These are phyloP conservation scores for Yamadazyma siamensis DNA, from an alignment of 1,139 yeast species.

Conservation along the genomic window DNA sequence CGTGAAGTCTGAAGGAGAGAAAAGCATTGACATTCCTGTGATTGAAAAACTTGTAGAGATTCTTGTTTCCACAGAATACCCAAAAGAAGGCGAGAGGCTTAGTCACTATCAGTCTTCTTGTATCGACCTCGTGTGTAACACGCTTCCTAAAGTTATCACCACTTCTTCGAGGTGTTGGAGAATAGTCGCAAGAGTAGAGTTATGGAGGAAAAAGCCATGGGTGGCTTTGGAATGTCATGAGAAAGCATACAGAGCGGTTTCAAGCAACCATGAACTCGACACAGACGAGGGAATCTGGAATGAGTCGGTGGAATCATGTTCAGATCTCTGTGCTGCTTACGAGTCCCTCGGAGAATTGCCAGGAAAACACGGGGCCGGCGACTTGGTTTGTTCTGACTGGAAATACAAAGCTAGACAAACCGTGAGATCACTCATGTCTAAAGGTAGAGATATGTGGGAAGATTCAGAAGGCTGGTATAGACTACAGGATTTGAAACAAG, in stretches of 20 bases:
- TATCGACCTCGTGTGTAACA: constrained; percentile 63
- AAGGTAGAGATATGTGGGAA: constrained; percentile 79
- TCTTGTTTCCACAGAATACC: constrained; percentile 52
- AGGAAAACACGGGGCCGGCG: constrained; percentile 82
- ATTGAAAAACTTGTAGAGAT: constrained; percentile 72
- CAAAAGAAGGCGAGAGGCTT: constrained; percentile 36
- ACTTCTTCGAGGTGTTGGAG: constrained; percentile 79
- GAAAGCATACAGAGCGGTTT: constrained; percentile 75
- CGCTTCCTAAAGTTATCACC: constrained; percentile 66
- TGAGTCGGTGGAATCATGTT: constrained; percentile 76
- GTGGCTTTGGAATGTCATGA: constrained; percentile 81
- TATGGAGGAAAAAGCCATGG: constrained; percentile 91
- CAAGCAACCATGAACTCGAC: constrained; percentile 64
- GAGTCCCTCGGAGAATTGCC: constrained; percentile 82
- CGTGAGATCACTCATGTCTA: constrained; percentile 71
- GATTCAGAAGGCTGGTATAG: constrained; percentile 75
- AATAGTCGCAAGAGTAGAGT: constrained; percentile 74
- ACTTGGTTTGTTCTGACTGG: constrained; percentile 89
- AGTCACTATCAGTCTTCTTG: constrained; percentile 65
- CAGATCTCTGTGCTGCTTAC: constrained; percentile 82
- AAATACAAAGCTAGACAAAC: constrained; percentile 75
- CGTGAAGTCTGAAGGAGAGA: constrained; percentile 61
- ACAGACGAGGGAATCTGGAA: constrained; percentile 67
- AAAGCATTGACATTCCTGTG: constrained; percentile 70
- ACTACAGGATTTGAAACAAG: constrained; percentile 53